Percentiles rank a stretch among this genome's conserved stretches.
Evolutionary conservation across 2,329 filamentous ascomycete genomes (phyloP).

Genomic region (Exophiala xenobiotica): DNA sequence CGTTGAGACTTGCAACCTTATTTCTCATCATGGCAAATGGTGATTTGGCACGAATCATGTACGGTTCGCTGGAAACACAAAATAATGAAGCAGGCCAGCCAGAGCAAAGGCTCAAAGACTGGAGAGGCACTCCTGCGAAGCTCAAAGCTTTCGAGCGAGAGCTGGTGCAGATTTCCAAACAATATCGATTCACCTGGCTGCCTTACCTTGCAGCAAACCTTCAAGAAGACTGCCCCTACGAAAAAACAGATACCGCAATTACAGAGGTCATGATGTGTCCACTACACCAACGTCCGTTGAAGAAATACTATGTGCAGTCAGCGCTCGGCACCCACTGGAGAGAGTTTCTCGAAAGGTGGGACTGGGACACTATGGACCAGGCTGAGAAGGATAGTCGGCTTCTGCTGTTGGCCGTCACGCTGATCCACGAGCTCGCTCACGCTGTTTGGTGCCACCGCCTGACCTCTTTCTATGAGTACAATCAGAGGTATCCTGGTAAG

Average conservation of each 20-base stretch:
- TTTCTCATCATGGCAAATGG: neutral
- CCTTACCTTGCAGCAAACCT: neutral
- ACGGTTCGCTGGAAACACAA: neutral
- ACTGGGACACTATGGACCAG: conserved; percentile 6
- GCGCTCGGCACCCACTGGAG: conserved; percentile 2
- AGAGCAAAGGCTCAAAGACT: conserved; percentile 1
- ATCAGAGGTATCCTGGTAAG: neutral
- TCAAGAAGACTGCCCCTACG: neutral
- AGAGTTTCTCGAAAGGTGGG: neutral
- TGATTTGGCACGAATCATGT: conserved; percentile 5
- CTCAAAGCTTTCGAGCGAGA: conserved; percentile 1
- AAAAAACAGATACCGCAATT: neutral
- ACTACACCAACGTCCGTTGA: neutral
- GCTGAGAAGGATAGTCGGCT: conserved; percentile 6
- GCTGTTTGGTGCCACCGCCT: conserved; percentile 13
- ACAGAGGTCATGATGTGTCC: neutral
- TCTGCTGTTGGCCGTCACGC: conserved; percentile 5
- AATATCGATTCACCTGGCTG: conserved; percentile 10
- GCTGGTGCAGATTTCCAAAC: neutral
- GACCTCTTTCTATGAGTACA: neutral
- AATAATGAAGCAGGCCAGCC: neutral
- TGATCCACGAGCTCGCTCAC: conserved; percentile 14
- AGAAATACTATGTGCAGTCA: neutral
- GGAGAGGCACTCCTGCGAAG: conserved; percentile 5
- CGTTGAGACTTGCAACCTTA: conserved; percentile 9